A percentile compares a stretch with the other conserved stretches of the same genome.
These are phyloP conservation scores for Globisporangium spinosum DNA, from an alignment of 352 stramenopile genomes.

Conservation along the genomic window DNA sequence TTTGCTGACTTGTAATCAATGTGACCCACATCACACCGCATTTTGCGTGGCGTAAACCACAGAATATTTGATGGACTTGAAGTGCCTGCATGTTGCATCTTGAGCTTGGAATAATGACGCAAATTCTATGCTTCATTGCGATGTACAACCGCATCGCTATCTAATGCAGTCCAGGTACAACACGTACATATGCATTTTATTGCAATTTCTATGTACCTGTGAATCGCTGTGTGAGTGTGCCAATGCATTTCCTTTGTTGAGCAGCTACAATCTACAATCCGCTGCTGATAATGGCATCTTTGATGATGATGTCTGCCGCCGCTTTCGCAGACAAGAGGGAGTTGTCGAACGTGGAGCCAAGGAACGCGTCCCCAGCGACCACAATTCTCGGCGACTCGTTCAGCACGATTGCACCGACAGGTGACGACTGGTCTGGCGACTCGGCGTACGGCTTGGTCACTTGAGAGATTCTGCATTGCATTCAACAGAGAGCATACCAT, in stretches of 20 bases:
- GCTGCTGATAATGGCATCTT: slow-evolving; percentile 23
- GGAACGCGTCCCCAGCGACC: slow-evolving; percentile 61
- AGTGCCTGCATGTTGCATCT: neutral
- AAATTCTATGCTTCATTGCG: neutral
- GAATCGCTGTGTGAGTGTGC: neutral
- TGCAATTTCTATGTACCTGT: neutral
- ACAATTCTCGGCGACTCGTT: slow-evolving; percentile 52
- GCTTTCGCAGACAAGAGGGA: slow-evolving; percentile 61
- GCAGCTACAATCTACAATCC: slow-evolving; percentile 38
- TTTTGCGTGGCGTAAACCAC: neutral
- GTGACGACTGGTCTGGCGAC: neutral
- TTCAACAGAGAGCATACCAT: neutral
- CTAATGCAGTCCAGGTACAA: too few relatives aligned
- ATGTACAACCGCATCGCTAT: neutral
- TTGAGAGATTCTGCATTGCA: slow-evolving; percentile 50
- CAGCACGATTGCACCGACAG: slow-evolving; percentile 31
- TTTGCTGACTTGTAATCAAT: neutral
- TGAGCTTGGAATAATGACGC: neutral
- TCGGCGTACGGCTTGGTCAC: slow-evolving; percentile 46
- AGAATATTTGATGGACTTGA: neutral
- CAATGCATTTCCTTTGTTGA: neutral
- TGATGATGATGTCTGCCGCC: slow-evolving; percentile 25
- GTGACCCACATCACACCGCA: neutral
- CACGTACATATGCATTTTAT: neutral
- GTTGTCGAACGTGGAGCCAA: slow-evolving; percentile 69